phyloP scores from a whole-genome alignment of 2,329 filamentous ascomycete species.

The Aspergillus ruber region DNA sequence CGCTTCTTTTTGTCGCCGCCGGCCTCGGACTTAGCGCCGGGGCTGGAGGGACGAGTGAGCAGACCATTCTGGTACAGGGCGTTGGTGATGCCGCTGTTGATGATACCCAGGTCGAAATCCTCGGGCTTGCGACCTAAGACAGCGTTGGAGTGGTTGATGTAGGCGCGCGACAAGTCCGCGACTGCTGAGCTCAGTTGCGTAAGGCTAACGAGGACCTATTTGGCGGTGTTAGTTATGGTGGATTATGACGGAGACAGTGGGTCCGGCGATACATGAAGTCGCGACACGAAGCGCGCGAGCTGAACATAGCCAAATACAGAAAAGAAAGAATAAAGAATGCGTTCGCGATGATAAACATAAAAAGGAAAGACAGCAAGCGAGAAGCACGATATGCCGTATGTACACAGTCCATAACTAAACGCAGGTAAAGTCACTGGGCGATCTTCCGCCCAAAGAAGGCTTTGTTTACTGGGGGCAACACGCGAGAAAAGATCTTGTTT shows the following conservation, averaged over 20 bases:
- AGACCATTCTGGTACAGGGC: constrained; percentile 41
- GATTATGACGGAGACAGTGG: not conserved
- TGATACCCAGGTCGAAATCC: constrained; percentile 47
- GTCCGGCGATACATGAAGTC: not conserved
- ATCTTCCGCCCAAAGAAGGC: constrained; percentile 5
- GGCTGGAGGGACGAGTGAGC: constrained; percentile 32
- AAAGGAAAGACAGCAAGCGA: not conserved
- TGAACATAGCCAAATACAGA: not conserved
- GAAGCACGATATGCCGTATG: not conserved
- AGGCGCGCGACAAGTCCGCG: constrained; percentile 72
- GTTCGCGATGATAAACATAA: not conserved
- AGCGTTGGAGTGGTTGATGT: constrained; percentile 81
- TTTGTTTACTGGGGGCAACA: not conserved
- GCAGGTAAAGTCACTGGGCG: constrained; percentile 1
- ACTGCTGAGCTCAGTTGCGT: constrained; percentile 73
- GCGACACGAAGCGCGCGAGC: not conserved
- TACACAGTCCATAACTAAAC: not conserved
- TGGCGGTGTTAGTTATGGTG: not conserved
- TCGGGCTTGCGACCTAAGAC: constrained; percentile 60
- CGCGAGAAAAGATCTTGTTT: constrained; percentile 3
- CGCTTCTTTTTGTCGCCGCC: constrained; percentile 77
- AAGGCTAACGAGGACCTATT: constrained; percentile 68
- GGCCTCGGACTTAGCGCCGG: constrained; percentile 37
- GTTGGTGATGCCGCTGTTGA: constrained; percentile 33
- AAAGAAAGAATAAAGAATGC: not conserved